A percentile compares a stretch with the other conserved stretches of the same genome.
phyloP scores from a whole-genome alignment of 495 filamentous ascomycete genomes.

The Penicillium angulare region DNA sequence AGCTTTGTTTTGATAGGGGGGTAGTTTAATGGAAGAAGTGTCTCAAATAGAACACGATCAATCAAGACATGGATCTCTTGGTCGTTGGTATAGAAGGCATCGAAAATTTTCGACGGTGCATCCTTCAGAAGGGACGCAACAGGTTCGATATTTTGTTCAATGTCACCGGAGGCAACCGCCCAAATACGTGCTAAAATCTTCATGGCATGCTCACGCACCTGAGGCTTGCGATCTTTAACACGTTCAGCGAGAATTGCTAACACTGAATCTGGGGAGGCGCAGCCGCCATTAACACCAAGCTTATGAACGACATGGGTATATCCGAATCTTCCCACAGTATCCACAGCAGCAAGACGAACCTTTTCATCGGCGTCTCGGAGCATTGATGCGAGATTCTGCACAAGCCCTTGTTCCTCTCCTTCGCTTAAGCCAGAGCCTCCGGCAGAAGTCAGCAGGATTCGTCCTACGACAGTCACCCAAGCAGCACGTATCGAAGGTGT shows the following conservation, averaged over 20 bases:
- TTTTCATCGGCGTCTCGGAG: conserved; percentile 86
- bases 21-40: conserved; percentile 78
- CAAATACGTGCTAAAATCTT: conserved; percentile 79
- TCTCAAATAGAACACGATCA: conserved; percentile 83
- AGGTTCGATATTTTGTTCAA: conserved; percentile 76
- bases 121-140: conserved; percentile 69
- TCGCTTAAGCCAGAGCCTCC: conserved; percentile 80
- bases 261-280: conserved; percentile 66
- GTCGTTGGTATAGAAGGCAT: conserved; percentile 89
- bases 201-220: conserved; percentile 83
- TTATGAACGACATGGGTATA: conserved; percentile 78
- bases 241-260: conserved; percentile 81
- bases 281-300: conserved; percentile 69
- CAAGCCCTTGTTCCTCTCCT: conserved; percentile 68
- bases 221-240: conserved; percentile 79
- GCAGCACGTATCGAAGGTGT: conserved; percentile 72
- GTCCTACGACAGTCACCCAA: conserved; percentile 81
- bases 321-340: conserved; percentile 72
- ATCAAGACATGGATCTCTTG: conserved; percentile 77
- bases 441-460: conserved; percentile 78
- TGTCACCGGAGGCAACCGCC: conserved; percentile 85
- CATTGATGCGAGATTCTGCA: conserved; percentile 72
- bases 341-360: conserved; percentile 83
- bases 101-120: conserved; percentile 82
- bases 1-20: conserved; percentile 75